Evolutionary conservation across 768 basidiomycete genomes (phyloP).

Genomic region (Clavaria fumosa): DNA sequence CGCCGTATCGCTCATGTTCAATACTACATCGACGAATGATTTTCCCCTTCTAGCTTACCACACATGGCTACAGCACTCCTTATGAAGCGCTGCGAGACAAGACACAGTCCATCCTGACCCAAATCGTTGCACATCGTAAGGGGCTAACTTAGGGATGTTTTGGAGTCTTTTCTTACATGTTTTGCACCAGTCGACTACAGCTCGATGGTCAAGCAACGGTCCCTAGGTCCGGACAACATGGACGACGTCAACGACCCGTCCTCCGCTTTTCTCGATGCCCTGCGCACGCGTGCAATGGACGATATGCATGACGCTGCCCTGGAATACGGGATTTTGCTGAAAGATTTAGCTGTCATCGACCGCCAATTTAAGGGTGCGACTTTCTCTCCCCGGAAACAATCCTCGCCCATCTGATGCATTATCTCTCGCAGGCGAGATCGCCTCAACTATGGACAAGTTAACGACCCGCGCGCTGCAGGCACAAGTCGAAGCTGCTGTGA

Average conservation of each 20-base stretch:
- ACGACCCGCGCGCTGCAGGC: constrained; percentile 71
- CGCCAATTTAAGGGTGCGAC: constrained; percentile 61
- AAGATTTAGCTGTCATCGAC: constrained; percentile 79
- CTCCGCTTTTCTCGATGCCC: constrained; percentile 67
- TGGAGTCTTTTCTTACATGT: constrained; percentile 6
- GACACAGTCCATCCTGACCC: constrained; percentile 75
- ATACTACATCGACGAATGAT: neutral
- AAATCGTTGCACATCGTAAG: constrained; percentile 67
- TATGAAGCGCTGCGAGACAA: constrained; percentile 70
- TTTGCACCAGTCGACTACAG: constrained; percentile 5
- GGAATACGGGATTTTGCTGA: constrained; percentile 72
- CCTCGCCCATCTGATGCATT: neutral
- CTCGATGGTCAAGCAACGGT: constrained; percentile 54
- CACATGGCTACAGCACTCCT: constrained; percentile 73
- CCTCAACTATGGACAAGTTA: constrained; percentile 70
- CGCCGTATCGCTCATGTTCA: neutral
- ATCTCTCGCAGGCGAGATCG: constrained; percentile 44
- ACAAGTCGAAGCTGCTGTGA: constrained; percentile 73
- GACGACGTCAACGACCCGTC: constrained; percentile 56
- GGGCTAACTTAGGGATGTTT: constrained; percentile 33
- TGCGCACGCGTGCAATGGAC: constrained; percentile 74
- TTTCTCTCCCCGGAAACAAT: neutral
- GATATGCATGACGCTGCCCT: constrained; percentile 69
- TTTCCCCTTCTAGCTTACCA: constrained; percentile 39
- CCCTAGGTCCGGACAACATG: constrained; percentile 59